Base-by-base conservation (phyloP, 306 rosid genomes). In the Nissolia schottii region DNA sequence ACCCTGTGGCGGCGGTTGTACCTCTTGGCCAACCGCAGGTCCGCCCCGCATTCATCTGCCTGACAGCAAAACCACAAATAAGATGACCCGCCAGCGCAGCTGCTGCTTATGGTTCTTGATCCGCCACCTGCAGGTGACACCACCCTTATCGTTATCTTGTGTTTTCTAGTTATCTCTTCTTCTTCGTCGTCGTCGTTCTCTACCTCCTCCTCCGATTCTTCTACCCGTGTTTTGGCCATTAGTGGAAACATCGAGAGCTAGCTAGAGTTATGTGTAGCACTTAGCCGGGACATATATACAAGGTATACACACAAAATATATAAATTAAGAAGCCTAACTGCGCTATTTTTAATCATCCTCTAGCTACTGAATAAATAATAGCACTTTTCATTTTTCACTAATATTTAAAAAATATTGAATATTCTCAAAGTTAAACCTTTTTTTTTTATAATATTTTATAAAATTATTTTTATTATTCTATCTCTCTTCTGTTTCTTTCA, bases 1-100 rank as follows among this genome's bases (percentile, higher is more conserved):
- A 80, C 73, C 80, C 53, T 80, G 67, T 80, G 80, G 0, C 74
- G 73, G 14, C 77, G 71, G 46, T 80, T 68, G 63, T 74, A 80
- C 12, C 32, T 62, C 56, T 51, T 74, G 11, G 76, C 80, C 80
- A 61, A 41, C 2, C 22, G 20, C 62, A 80, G 41, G 37, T 51
- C 55, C 73, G 55, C 31, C 0, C 61, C 68, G 45, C 84, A 80
- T 62, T 80, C 84, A 53, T 80, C 80, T 7, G 80, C 73, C 2
- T 62, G 84, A 48, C 84, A 80, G 45, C 59, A 80, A 67, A 51
- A 40, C 45, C 27, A 54, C 20, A 27, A 56, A 50, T 32, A 14
- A 6, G n/a, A n/a, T n/a, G n/a, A n/a, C n/a, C n/a, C n/a, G n/a
- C n/a, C n/a, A n/a, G 5, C 14, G 16, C 11, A 5, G 38, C 10